Evolutionary conservation across 2,329 filamentous ascomycete genomes (phyloP).

Genomic region (Aureobasidium musti): DNA sequence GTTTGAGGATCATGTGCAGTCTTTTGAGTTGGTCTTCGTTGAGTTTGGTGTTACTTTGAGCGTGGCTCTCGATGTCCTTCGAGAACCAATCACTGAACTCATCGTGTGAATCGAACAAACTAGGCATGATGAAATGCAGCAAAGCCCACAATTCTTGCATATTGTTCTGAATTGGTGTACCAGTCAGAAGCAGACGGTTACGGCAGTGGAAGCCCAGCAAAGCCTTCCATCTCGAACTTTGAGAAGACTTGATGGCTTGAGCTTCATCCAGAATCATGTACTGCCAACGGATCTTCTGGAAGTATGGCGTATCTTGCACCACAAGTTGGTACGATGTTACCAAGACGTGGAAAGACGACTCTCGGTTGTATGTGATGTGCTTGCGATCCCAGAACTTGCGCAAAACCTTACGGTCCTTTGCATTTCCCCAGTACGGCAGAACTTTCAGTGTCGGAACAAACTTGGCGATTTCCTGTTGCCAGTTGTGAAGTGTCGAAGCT

Average conservation of each 20-base stretch:
- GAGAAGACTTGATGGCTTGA: constrained; percentile 97
- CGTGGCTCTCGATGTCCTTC: constrained; percentile 96
- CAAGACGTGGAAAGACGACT: constrained; percentile 92
- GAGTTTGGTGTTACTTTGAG: constrained; percentile 98
- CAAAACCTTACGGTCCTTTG: constrained; percentile 89
- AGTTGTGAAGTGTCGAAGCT: constrained; percentile 95
- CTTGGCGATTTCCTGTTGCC: constrained; percentile 95
- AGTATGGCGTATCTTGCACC: constrained; percentile 93
- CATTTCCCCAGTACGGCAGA: constrained; percentile 95
- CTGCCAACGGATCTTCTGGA: constrained; percentile 99
- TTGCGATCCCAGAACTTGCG: constrained; percentile 99
- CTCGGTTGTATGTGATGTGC: constrained; percentile 90
- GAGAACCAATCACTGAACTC: constrained; percentile 95
- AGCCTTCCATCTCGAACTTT: constrained; percentile 96
- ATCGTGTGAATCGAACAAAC: constrained; percentile 89
- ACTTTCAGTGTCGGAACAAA: constrained; percentile 96
- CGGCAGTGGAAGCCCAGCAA: constrained; percentile 91
- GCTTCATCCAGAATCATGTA: constrained; percentile 99
- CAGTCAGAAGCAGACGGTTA: constrained; percentile 88
- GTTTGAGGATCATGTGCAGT: constrained; percentile 98
- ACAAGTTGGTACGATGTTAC: constrained; percentile 97
- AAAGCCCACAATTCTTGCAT: constrained; percentile 99
- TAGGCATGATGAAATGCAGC: constrained; percentile 99
- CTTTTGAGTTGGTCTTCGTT: constrained; percentile 97
- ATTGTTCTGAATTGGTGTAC: constrained; percentile 99